These are phyloP conservation scores for Lasiosphaeria ovina DNA, from an alignment of 495 filamentous ascomycete genomes.

Conservation along the genomic window DNA sequence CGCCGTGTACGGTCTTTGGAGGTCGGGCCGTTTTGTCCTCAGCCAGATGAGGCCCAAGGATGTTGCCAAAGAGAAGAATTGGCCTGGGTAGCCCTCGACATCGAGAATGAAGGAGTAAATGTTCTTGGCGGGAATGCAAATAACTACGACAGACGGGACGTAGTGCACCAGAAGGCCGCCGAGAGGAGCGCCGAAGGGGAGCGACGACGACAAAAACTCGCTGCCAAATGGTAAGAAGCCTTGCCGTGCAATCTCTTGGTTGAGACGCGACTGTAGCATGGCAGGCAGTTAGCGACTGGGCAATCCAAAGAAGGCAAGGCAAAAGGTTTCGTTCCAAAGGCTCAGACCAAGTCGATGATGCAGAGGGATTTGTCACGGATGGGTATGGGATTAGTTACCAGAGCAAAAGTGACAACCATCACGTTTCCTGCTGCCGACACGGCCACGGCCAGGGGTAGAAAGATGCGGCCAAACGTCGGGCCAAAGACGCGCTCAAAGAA, in stretches of 20 bases:
- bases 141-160: constrained; percentile 64
- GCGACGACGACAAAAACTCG: constrained; percentile 56
- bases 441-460: constrained; percentile 65
- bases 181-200: constrained; percentile 65
- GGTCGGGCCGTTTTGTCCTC: constrained; percentile 57
- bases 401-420: constrained; percentile 71
- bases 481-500: constrained; percentile 70
- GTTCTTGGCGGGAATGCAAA: constrained; percentile 61
- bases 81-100: constrained; percentile 67
- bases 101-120: constrained; percentile 74
- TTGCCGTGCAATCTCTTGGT: constrained; percentile 50
- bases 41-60: constrained; percentile 62
- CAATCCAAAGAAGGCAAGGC: background rate
- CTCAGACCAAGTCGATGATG: background rate
- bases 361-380: background rate
- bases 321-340: background rate
- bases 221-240: constrained; percentile 65
- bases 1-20: constrained; percentile 66
- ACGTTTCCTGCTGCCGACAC: constrained; percentile 70
- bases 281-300: background rate
- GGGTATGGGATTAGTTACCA: constrained; percentile 38
- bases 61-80: constrained; percentile 58
- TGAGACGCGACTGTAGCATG: constrained; percentile 53
- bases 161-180: constrained; percentile 68
- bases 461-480: constrained; percentile 48